Conservation (phyloP, 106 monocot genomes). For the Apostasia ramifera region DNA sequence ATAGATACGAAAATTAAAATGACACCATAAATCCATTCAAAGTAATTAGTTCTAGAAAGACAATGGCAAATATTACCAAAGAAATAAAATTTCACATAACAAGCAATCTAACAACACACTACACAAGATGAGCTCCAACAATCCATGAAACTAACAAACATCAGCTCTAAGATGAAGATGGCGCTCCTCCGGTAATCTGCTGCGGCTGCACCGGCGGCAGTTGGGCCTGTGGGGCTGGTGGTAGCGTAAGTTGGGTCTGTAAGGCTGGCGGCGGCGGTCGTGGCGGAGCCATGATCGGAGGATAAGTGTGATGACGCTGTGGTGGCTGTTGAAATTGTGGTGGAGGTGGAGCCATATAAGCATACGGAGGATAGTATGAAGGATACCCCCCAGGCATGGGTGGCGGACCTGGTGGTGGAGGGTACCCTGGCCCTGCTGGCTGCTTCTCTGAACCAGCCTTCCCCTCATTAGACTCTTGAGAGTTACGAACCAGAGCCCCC, state of each 20-base stretch:
- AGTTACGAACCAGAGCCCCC: constrained; percentile 56
- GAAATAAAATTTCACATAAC: no score
- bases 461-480: constrained; percentile 41
- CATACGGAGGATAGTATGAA: constrained; percentile 61
- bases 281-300: constrained; percentile 29
- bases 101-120: no score
- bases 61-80: no score
- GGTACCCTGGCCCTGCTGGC: constrained; percentile 20
- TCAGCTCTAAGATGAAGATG: constrained; percentile 29
- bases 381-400: constrained; percentile 57
- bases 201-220: constrained; percentile 23
- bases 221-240: constrained; percentile 5
- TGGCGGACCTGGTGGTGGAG: constrained; percentile 18
- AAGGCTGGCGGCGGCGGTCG: constrained; percentile 19
- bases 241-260: not conserved
- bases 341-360: constrained; percentile 50
- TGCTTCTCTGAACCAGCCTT: constrained; percentile 29
- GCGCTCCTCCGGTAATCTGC: constrained; percentile 13
- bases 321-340: constrained; percentile 22
- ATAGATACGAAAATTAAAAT: no score
- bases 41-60: no score
- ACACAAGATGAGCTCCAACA: no score
- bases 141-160: not conserved
- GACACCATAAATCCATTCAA: no score
- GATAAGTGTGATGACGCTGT: constrained; percentile 50